Conservation (phyloP, 768 basidiomycete species). For the Austroboletus eburneus region DNA sequence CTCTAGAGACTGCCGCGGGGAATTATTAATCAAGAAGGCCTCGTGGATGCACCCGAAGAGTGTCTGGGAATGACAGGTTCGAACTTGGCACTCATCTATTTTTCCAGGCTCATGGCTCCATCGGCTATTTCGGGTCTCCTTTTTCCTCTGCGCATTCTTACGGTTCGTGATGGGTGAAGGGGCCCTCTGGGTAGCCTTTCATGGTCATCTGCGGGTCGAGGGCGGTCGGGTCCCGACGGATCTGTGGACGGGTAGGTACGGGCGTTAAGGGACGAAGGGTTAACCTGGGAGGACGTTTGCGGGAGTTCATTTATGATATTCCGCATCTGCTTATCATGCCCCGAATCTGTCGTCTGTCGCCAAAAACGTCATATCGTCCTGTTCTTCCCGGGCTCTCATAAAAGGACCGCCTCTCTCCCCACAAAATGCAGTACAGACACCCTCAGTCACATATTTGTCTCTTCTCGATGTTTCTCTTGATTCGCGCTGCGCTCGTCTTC, state of each 20-base stretch:
- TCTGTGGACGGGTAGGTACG: constrained; percentile 1
- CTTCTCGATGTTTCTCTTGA: constrained; percentile 41
- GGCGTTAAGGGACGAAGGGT: background rate
- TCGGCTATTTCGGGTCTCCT: background rate
- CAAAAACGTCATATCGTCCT: constrained; percentile 1
- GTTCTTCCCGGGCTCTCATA: constrained; percentile 12
- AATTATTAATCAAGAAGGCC: background rate
- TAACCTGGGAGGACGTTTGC: background rate
- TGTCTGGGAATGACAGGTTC: background rate
- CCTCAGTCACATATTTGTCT: background rate
- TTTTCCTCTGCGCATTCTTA: background rate
- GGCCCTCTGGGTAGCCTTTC: background rate
- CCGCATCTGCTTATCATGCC: background rate
- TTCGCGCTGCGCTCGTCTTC: constrained; percentile 43
- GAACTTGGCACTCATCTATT: background rate
- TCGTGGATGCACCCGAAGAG: constrained; percentile 1
- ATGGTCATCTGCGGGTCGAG: background rate
- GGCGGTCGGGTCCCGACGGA: constrained; percentile 6
- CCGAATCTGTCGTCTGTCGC: background rate
- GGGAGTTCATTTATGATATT: background rate
- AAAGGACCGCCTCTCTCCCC: constrained; percentile 4
- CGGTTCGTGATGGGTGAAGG: background rate
- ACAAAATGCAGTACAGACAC: background rate
- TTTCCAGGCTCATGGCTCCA: background rate
- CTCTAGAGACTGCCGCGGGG: constrained; percentile 3